phyloP scores from a whole-genome alignment of 768 basidiomycete species.

The Postia placenta region DNA sequence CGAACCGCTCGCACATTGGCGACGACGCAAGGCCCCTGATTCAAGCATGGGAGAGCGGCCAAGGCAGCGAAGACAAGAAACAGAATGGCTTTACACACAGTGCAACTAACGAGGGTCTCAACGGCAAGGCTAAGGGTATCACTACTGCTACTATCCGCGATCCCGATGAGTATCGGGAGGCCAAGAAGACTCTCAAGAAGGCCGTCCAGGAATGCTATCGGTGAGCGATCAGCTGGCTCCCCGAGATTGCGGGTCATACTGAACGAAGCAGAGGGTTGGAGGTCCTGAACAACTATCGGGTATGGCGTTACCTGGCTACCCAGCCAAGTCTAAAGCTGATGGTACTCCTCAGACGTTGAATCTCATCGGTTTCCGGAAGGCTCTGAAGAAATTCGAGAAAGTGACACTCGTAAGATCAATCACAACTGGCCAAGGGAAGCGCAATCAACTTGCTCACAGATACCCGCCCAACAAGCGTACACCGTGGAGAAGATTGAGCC shows the following conservation, averaged over 20 bases:
- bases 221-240: conserved; percentile 27
- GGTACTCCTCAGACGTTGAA: conserved; percentile 27
- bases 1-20: no score
- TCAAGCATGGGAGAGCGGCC: no score
- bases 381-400: conserved; percentile 83
- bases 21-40: no score
- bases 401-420: conserved; percentile 47
- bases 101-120: no score
- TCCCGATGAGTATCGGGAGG: conserved; percentile 76
- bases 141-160: conserved; percentile 27
- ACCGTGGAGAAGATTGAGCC: conserved; percentile 74
- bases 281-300: conserved; percentile 83
- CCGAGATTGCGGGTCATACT: background rate
- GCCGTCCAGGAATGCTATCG: conserved; percentile 83
- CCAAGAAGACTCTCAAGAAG: conserved; percentile 80
- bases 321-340: background rate
- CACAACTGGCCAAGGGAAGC: background rate
- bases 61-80: no score
- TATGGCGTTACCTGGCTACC: conserved; percentile 28
- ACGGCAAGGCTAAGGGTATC: no score
- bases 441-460: conserved; percentile 29
- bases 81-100: no score
- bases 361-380: conserved; percentile 84
- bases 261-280: conserved; percentile 57
- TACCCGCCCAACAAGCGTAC: conserved; percentile 68